Conservation (phyloP, 2,329 filamentous ascomycete genomes). For the Rosellinia necatrix region DNA sequence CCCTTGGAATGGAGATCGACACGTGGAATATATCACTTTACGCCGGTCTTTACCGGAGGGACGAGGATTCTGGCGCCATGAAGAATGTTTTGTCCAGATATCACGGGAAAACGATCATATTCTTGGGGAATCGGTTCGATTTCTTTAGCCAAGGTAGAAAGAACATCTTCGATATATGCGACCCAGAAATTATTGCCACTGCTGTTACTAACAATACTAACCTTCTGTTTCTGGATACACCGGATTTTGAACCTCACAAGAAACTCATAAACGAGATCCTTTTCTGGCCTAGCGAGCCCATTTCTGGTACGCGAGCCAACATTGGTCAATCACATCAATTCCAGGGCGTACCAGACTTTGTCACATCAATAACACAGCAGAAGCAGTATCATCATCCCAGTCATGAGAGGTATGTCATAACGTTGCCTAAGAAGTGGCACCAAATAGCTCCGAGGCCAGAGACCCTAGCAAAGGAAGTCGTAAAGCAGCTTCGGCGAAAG, state of each 20-base stretch:
- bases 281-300: conserved; percentile 8
- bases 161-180: conserved; percentile 12
- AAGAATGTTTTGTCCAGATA: conserved; percentile 7
- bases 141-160: conserved; percentile 17
- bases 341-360: conserved; percentile 2
- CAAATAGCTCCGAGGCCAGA: neutral
- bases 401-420: conserved; percentile 6
- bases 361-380: conserved; percentile 6
- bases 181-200: conserved; percentile 11
- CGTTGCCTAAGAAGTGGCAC: conserved; percentile 13
- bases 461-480: conserved; percentile 10
- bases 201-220: conserved; percentile 12
- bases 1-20: conserved; percentile 15
- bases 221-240: conserved; percentile 17
- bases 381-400: conserved; percentile 3
- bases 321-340: conserved; percentile 14
- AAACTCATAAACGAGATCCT: conserved; percentile 13
- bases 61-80: conserved; percentile 5
- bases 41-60: conserved; percentile 2
- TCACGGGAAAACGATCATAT: conserved; percentile 17
- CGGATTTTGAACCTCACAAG: conserved; percentile 12
- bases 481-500: conserved; percentile 13
- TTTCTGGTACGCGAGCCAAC: conserved; percentile 2
- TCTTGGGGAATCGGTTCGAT: conserved; percentile 7
- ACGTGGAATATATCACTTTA: conserved; percentile 19